Base-by-base conservation (phyloP, 768 basidiomycete species). In the Xanthoconium stramineum region DNA sequence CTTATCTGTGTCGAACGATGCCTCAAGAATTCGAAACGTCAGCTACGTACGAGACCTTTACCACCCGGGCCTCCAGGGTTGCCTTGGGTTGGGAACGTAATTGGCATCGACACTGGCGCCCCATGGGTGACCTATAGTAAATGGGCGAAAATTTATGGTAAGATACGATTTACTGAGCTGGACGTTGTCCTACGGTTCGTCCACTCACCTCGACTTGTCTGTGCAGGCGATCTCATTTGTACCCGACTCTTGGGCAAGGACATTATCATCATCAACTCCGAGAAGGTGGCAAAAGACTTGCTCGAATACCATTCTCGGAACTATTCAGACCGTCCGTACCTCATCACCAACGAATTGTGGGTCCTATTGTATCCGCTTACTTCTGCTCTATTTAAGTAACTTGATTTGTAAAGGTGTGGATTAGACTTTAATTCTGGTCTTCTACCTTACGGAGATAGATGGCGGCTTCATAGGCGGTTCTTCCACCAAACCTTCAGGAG, bases 241-340 rank as follows among this genome's bases (percentile, higher is more conserved):
- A 13, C 37, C 37, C 37, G 37, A 17, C 37, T 38, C 15, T 38
- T 38, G 37, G 37, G 37, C 37, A 38, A 38, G 6, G 37, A 14
- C 13, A 15, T 38, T 15, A 13, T 38, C 37, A 38, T 38, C 10
- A 38, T 38, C 37, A 38, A 38, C 15, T 38, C 37, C 37, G 37
- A 38, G 15, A 38, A 38, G 15, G 37, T 38, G 6, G 37, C 37
- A 15, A 38, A 38, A 17, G 37, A 38, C 14, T 17, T 38, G 13
- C 14, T 38, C 13, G 37, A 38, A 13, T 6, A 38, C 37, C 37
- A 38, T 38, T 75, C 78, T 6, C 59, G 60, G 14, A 74, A 77
- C 29, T 80, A 80, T 58, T 80, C 80, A 12, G 79, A 78, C 61
- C 75, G 81, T 14, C 81, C 81, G 6, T 40, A 38, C 14, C 24